Evolutionary conservation across 2,329 filamentous ascomycete species (phyloP), one percentile per base, ranked within the genome.

Genomic region (Xylariales sp.): DNA sequence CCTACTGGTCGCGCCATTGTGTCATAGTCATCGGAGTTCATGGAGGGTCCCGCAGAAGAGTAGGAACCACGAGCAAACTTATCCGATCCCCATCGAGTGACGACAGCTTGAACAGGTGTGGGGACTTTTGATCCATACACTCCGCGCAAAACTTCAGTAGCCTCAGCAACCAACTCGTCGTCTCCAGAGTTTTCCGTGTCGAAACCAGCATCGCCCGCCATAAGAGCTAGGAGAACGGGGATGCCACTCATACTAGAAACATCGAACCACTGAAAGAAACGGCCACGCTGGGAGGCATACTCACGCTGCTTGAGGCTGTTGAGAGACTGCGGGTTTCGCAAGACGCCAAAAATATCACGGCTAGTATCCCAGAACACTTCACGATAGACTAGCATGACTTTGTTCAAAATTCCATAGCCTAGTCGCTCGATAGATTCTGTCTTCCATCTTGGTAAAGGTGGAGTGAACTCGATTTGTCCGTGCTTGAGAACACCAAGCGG

Each of bases 251-350:
- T 95, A 50, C 88, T 87, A 43, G 89, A 84, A 38, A 89, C 88
- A 53, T 98, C 97, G 78, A 95, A 97, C 78, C 95, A 97, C 51
- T 98, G 79, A 54, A 97, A 98, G 63, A 95, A 95, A 17, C 90
- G 83, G n/a, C 91, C 91, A 37, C 91, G 80, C 44, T 81, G 82
- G 4, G 75, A 69, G 5, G 81, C 71, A 54, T 97, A 97, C 47
- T 95, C 86, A 35, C 77, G 76, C 53, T 94, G 88, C 30, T 81
- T 71, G 38, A 90, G 72, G 54, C 88, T 95, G 40, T 81, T 74
- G 4, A 74, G 69, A 42, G 79, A 76, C 16, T 74, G 68, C 4
- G 90, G 81, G 48, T 88, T 81, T 40, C 90, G 83, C 29, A 98
- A 69, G 28, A 95, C 79, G 10, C 93, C 94, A 59, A 98, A 96